These are phyloP conservation scores for Hypoxylon sp. DNA, from an alignment of 2,329 filamentous ascomycete genomes.

Conservation along the genomic window DNA sequence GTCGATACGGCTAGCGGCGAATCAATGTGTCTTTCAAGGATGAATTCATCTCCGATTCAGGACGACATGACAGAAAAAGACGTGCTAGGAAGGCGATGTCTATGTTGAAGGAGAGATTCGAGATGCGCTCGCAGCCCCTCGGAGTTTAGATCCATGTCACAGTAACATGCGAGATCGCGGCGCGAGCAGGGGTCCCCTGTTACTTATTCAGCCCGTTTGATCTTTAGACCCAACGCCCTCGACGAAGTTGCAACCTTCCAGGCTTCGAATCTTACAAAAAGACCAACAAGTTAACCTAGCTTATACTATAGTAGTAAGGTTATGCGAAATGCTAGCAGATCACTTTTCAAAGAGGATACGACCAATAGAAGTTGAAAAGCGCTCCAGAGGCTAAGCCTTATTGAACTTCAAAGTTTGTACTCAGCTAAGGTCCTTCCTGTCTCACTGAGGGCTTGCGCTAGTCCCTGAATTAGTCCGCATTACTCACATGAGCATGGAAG, in stretches of 20 bases:
- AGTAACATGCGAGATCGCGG: constrained; percentile 22
- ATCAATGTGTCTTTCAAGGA: neutral
- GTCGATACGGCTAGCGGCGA: neutral
- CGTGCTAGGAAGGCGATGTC: neutral
- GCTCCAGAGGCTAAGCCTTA: neutral
- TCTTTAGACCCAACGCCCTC: constrained; percentile 11
- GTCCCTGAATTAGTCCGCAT: neutral
- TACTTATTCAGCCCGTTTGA: neutral
- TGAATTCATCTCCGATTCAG: neutral
- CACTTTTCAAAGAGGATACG: neutral
- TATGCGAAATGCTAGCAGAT: neutral
- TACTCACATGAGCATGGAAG: neutral
- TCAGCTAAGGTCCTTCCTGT: too few species aligned
- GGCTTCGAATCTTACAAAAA: neutral
- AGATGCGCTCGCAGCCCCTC: neutral
- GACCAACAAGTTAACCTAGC: neutral
- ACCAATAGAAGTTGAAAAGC: neutral
- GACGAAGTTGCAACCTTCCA: neutral
- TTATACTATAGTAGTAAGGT: neutral
- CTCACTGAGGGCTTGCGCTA: neutral
- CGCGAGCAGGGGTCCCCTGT: constrained; percentile 27
- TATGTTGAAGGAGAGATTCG: constrained; percentile 8
- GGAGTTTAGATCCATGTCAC: constrained; percentile 24
- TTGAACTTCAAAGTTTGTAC: neutral
- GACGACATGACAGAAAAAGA: neutral